Base-by-base conservation (phyloP, 306 rosid species). In the Luffa acutangula region DNA sequence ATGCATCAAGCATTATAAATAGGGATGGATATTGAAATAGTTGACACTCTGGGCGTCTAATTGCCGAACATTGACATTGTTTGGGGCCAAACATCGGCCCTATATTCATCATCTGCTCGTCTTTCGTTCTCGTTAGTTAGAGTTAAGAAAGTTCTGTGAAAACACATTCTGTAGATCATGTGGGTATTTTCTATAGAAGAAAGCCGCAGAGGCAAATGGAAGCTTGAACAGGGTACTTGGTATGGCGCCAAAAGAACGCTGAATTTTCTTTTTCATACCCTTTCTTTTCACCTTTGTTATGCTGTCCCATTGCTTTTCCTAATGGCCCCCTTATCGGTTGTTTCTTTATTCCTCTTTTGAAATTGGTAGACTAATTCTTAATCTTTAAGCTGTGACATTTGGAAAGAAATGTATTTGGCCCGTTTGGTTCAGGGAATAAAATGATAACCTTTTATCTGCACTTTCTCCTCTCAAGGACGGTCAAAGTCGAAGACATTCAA, bases 311-410 rank as follows among this genome's bases (percentile, higher is more conserved):
- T 75, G 60, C 78, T 52, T 75, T 75, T 52, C 13, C 64, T 25
- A 52, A 75, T 31, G 78, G 78, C 46, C 48, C 48, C 46, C 14
- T 75, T 34, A 31, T 34, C 4, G 13, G 18, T 9, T 74, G 62
- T 51, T 74, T 51, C 64, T 75, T 75, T 75, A 75, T 75, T 75
- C 62, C 59, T 12, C 48, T 17, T 53, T 75, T 52, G 46, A 52
- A 75, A 52, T 75, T 52, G 63, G 48, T 52, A 34, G n/a, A n/a
- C 63, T 52, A 34, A 33, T 51, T 74, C 57, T 74, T 74, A 49
- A 51, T 8, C 78, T 64, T 75, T 15, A 36, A 18, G 58, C 63
- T 52, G 45, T 73, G 60, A 31, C 60, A 6, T 49, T 8, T 73
- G 59, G 31, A 49, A 73, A 73, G 78, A 18, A 75, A 17, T 14